These are phyloP conservation scores for Echinochloa phyllopogon DNA, from an alignment of 176 grass and related monocot species.

Conservation along the genomic window DNA sequence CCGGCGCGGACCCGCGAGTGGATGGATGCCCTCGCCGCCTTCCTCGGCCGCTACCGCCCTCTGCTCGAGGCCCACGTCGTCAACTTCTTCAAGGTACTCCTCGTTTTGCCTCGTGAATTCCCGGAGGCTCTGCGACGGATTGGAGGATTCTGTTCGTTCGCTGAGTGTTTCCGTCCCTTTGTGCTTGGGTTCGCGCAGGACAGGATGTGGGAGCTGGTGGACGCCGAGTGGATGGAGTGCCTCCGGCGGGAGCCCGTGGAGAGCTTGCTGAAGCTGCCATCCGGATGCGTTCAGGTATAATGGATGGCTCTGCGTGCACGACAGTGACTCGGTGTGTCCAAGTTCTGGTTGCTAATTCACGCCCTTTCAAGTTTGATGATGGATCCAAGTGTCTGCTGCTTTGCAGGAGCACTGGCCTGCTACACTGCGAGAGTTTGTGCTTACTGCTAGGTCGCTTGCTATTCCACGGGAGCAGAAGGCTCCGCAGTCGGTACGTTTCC, in stretches of 20 bases:
- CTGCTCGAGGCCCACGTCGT: conserved; percentile 88
- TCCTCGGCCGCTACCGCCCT: conserved; percentile 61
- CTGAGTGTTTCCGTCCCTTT: background rate
- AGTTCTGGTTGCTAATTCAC: background rate
- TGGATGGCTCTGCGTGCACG: background rate
- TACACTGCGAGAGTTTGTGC: conserved; percentile 67
- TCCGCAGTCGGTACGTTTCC: conserved; percentile 53
- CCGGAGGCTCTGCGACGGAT: background rate
- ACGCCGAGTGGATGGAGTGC: conserved; percentile 87
- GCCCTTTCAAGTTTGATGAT: background rate
- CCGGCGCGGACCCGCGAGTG: conserved; percentile 69
- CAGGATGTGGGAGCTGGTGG: conserved; percentile 76
- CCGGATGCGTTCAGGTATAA: conserved; percentile 68
- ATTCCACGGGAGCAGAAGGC: conserved; percentile 67
- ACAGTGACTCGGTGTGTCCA: background rate
- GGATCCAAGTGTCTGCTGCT: background rate
- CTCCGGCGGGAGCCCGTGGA: conserved; percentile 67
- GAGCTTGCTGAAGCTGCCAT: conserved; percentile 68
- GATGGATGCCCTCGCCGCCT: conserved; percentile 71
- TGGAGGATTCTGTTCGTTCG: background rate
- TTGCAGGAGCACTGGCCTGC: conserved; percentile 76
- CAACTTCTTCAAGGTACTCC: conserved; percentile 93
- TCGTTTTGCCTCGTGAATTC: background rate
- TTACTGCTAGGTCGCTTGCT: conserved; percentile 59
- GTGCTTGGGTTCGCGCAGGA: conserved; percentile 51